These are phyloP conservation scores for Metarhizium humberi DNA, from an alignment of 2,329 filamentous ascomycete genomes.

Conservation along the genomic window DNA sequence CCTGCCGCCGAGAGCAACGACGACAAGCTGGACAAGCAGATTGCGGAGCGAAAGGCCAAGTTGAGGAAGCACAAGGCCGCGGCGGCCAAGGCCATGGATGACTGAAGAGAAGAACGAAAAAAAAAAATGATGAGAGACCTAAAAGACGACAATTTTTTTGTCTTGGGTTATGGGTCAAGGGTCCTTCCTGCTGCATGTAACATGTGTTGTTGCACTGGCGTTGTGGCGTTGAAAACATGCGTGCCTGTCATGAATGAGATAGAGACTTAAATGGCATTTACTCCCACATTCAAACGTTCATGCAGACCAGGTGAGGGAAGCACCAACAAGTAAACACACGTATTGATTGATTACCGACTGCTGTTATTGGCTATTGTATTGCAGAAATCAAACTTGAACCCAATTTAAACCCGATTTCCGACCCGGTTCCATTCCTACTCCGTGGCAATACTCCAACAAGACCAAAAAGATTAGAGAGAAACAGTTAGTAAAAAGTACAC, in stretches of 20 bases:
- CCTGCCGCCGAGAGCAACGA: constrained; percentile 37
- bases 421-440: neutral
- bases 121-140: constrained; percentile 1
- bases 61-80: constrained; percentile 50
- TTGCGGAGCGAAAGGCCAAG: constrained; percentile 47
- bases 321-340: neutral
- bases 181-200: constrained; percentile 8
- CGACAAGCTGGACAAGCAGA: constrained; percentile 46
- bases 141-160: neutral
- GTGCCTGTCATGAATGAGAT: constrained; percentile 1
- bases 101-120: constrained; percentile 16
- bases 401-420: no score
- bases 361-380: neutral
- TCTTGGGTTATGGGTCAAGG: neutral
- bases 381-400: neutral
- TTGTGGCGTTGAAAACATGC: constrained; percentile 21
- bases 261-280: constrained; percentile 1
- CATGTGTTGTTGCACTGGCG: constrained; percentile 17
- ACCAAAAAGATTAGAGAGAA: no score
- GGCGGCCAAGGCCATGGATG: constrained; percentile 42
- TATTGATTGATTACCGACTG: neutral
- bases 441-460: neutral
- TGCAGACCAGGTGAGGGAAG: neutral
- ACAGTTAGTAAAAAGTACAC: neutral
- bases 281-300: neutral